Percentiles rank a stretch among this genome's conserved stretches.
Conservation (phyloP, 202 grass and related monocot species). For the Panicum virgatum region DNA sequence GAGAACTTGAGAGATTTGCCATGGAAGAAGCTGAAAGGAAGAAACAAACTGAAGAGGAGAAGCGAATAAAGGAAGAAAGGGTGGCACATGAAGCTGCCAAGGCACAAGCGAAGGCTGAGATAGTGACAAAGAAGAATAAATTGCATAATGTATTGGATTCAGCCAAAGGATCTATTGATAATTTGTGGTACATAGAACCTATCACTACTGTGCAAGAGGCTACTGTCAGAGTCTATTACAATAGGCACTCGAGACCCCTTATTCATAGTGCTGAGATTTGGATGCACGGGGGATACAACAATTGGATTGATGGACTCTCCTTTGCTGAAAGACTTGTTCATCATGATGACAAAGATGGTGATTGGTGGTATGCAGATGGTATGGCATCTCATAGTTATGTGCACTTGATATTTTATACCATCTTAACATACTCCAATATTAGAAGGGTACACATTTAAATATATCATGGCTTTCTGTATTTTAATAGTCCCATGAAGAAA, state of each 20-base stretch:
- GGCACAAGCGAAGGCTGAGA: slow-evolving; percentile 66
- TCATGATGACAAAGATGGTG: slow-evolving; percentile 48
- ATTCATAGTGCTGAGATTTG: slow-evolving; percentile 67
- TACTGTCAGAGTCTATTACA: slow-evolving; percentile 69
- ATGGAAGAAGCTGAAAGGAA: slow-evolving; percentile 75
- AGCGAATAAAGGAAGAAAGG: slow-evolving; percentile 55
- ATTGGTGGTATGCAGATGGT: slow-evolving; percentile 90
- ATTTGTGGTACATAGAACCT: slow-evolving; percentile 75
- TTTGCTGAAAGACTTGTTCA: slow-evolving; percentile 58
- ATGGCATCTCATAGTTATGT: slow-evolving; percentile 33
- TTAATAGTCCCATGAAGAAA: background rate
- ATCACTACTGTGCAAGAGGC: slow-evolving; percentile 43
- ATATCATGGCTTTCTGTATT: background rate
- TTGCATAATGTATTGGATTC: slow-evolving; percentile 41
- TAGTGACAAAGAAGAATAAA: slow-evolving; percentile 59
- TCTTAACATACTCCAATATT: slow-evolving; percentile 17
- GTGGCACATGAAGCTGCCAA: slow-evolving; percentile 51
- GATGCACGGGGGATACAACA: slow-evolving; percentile 91
- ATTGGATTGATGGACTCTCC: slow-evolving; percentile 79
- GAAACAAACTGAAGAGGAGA: slow-evolving; percentile 53
- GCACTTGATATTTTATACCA: slow-evolving; percentile 3
- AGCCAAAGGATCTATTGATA: slow-evolving; percentile 44
- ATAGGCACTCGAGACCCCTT: slow-evolving; percentile 54
- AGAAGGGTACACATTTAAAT: background rate
- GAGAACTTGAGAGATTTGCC: slow-evolving; percentile 65